phyloP scores from a whole-genome alignment of 1,284 basidiomycete genomes.

The Athelia psychrophila region DNA sequence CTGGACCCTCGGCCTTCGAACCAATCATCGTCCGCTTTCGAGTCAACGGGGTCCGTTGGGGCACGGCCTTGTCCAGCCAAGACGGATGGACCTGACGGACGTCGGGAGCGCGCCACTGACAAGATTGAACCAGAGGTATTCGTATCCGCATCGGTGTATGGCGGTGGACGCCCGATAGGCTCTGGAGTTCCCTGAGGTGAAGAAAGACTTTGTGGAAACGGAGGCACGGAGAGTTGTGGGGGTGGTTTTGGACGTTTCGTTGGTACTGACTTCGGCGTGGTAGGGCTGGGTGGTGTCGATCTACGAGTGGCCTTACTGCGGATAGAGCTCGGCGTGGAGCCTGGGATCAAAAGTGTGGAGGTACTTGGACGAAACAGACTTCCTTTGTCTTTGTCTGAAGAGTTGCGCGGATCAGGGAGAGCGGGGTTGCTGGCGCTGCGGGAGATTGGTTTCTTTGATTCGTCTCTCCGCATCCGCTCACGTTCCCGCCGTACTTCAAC shows the following conservation, averaged over 20 bases:
- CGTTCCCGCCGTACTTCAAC: slow-evolving; percentile 72
- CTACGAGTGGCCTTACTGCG: slow-evolving; percentile 33
- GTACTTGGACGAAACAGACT: slow-evolving; percentile 20
- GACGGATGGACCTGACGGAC: slow-evolving; percentile 5
- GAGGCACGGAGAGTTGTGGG: slow-evolving; percentile 11
- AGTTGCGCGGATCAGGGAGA: slow-evolving; percentile 32
- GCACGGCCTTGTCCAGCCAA: slow-evolving; percentile 17
- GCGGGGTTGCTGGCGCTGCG: slow-evolving; percentile 24
- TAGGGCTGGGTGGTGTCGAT: slow-evolving; percentile 24
- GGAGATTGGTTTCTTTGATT: slow-evolving; percentile 48
- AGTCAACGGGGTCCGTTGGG: slow-evolving; percentile 28
- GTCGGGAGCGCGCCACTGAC: neutral
- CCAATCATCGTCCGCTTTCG: slow-evolving; percentile 66
- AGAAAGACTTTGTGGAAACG: slow-evolving; percentile 19
- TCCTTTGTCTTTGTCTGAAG: slow-evolving; percentile 43
- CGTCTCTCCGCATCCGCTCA: slow-evolving; percentile 64
- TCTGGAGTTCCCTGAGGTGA: no score
- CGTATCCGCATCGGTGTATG: slow-evolving; percentile 40
- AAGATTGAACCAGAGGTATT: neutral
- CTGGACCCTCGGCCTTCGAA: slow-evolving; percentile 49
- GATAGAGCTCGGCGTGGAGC: slow-evolving; percentile 37
- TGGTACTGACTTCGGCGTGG: slow-evolving; percentile 12
- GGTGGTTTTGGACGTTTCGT: slow-evolving; percentile 17
- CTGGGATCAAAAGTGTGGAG: slow-evolving; percentile 28
- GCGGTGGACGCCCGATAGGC: slow-evolving; percentile 51